A percentile compares a stretch with the other conserved stretches of the same genome.
Evolutionary conservation across 2,329 filamentous ascomycete species (phyloP).

Genomic region (Trichoderma sp.): DNA sequence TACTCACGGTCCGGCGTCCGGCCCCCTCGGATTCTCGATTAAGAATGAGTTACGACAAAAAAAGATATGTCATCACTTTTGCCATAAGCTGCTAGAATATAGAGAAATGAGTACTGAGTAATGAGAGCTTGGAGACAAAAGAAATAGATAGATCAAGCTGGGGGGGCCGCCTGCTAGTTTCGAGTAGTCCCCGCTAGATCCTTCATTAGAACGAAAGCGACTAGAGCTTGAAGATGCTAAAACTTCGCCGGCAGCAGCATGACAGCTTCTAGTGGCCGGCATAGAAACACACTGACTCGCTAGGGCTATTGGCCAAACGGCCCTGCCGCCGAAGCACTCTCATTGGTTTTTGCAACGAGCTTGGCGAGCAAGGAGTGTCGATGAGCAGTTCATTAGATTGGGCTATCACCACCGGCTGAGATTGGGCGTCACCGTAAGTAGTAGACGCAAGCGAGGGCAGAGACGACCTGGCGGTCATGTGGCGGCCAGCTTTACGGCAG

Average conservation of each 20-base stretch:
- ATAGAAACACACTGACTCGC: slow-evolving; percentile 16
- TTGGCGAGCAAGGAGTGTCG: neutral
- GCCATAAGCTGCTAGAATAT: neutral
- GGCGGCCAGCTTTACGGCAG: neutral
- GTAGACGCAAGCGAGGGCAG: neutral
- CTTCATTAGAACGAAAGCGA: neutral
- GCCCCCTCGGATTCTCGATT: neutral
- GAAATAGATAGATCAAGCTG: neutral
- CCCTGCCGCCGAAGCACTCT: neutral
- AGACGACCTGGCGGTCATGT: neutral
- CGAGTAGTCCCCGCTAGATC: neutral
- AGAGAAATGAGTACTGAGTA: neutral
- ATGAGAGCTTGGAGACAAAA: neutral
- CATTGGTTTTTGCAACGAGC: neutral
- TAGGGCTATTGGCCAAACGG: slow-evolving; percentile 9
- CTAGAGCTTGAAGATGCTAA: neutral
- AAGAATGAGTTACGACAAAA: slow-evolving; percentile 16
- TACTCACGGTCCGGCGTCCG: neutral
- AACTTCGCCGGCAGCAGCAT: neutral
- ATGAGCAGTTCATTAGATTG: neutral
- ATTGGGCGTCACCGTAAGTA: neutral
- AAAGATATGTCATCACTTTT: neutral
- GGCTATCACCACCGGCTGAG: too few species aligned
- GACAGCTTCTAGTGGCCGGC: slow-evolving; percentile 20
- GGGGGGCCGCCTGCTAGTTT: neutral